A percentile compares a stretch with the other conserved stretches of the same genome.
These are phyloP conservation scores for Echites panduratus DNA, from an alignment of 257 asterid genomes.

Conservation along the genomic window DNA sequence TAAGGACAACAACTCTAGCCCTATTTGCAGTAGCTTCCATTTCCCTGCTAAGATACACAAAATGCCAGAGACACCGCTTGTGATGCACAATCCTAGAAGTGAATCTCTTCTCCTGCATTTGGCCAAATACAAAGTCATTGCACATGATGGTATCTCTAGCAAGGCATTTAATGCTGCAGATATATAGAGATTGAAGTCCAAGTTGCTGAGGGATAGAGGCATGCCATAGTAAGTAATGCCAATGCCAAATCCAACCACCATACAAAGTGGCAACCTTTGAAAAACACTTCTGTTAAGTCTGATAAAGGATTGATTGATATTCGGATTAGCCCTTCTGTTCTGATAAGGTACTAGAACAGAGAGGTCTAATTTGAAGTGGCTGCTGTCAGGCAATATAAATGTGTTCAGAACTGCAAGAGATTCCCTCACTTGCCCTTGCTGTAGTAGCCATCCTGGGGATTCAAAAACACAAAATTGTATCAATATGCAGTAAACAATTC, in stretches of 20 bases:
- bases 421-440: slow-evolving; percentile 24
- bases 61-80: slow-evolving; percentile 29
- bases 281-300: slow-evolving; percentile 13
- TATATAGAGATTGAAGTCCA: slow-evolving; percentile 32
- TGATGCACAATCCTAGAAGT: slow-evolving; percentile 20
- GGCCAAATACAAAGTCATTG: slow-evolving; percentile 19
- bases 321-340: slow-evolving; percentile 3
- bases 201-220: slow-evolving; percentile 38
- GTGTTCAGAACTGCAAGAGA: slow-evolving; percentile 16
- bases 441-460: slow-evolving; percentile 47
- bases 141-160: slow-evolving; percentile 30
- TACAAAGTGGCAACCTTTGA: slow-evolving; percentile 10
- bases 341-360: background rate
- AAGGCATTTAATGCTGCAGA: slow-evolving; percentile 30
- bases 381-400: background rate
- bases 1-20: slow-evolving; percentile 23
- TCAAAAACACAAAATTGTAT: slow-evolving; percentile 32
- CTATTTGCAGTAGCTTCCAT: slow-evolving; percentile 21
- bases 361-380: background rate
- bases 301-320: slow-evolving; percentile 10
- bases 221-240: slow-evolving; percentile 41
- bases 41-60: slow-evolving; percentile 11
- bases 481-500: slow-evolving; percentile 26
- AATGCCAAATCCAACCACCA: slow-evolving; percentile 31
- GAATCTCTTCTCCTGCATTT: slow-evolving; percentile 27